Conservation (phyloP, 805 yeast genomes). For the Jamesozyma lodderae region DNA sequence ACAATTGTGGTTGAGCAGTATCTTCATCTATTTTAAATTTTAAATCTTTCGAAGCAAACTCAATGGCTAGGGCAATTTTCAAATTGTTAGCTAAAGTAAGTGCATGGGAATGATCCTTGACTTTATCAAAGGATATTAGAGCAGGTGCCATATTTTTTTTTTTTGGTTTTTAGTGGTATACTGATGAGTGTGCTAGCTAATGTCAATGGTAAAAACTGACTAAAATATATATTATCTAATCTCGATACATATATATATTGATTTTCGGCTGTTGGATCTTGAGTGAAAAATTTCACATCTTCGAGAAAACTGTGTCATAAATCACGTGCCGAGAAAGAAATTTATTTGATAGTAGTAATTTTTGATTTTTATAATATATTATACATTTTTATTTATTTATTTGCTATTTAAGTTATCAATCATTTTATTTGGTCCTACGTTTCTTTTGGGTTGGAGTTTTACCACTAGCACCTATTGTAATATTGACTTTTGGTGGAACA, state of each 20-base stretch:
- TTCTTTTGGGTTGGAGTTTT: slow-evolving; percentile 34
- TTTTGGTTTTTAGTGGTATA: too few species aligned
- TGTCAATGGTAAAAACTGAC: too few species aligned
- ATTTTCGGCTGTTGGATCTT: too few species aligned
- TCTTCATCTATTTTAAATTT: slow-evolving; percentile 17
- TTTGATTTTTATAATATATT: too few species aligned
- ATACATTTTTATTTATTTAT: neutral
- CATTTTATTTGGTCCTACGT: slow-evolving; percentile 4
- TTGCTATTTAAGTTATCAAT: neutral
- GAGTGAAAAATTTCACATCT: too few species aligned
- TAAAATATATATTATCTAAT: too few species aligned
- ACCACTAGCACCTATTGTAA: slow-evolving; percentile 90
- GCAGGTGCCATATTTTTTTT: too few species aligned
- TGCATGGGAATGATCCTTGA: slow-evolving; percentile 15
- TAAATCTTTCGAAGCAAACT: slow-evolving; percentile 18
- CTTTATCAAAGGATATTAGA: slow-evolving; percentile 24
- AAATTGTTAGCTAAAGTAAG: slow-evolving; percentile 25
- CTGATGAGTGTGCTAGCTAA: too few species aligned
- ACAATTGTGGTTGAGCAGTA: slow-evolving; percentile 21
- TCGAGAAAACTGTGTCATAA: too few species aligned
- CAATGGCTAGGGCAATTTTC: slow-evolving; percentile 26
- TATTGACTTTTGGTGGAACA: slow-evolving; percentile 94
- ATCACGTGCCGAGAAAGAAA: too few species aligned
- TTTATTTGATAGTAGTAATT: too few species aligned
- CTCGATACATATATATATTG: too few species aligned